These are phyloP conservation scores for Tolypocladium guangdongense DNA, from an alignment of 2,329 filamentous ascomycete species.

Conservation along the genomic window DNA sequence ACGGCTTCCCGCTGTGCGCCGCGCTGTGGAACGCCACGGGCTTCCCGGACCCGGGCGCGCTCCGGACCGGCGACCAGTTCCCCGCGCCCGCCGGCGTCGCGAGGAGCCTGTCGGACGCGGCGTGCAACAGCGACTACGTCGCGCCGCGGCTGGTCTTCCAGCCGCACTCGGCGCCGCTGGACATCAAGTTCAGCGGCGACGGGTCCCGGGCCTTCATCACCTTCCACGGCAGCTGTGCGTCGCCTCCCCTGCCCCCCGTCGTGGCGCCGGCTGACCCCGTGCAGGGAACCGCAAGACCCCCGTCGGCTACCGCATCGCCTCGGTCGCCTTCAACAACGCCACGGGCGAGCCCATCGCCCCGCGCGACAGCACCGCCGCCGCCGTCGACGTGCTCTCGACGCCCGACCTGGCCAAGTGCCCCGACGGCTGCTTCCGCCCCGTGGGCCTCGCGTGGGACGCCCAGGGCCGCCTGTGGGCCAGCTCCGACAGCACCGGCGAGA, in stretches of 20 bases:
- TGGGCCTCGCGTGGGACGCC: constrained; percentile 41
- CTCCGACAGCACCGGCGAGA: constrained; percentile 53
- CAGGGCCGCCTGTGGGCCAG: constrained; percentile 49
- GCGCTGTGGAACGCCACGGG: constrained; percentile 47
- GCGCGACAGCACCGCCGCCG: constrained; percentile 32
- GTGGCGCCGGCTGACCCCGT: neutral
- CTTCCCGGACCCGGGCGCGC: constrained; percentile 26
- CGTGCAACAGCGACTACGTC: constrained; percentile 31
- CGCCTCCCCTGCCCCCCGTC: neutral
- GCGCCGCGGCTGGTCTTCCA: constrained; percentile 45
- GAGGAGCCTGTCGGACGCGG: constrained; percentile 28
- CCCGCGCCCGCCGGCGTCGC: constrained; percentile 18
- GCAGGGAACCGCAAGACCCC: constrained; percentile 31
- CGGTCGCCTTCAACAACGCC: constrained; percentile 24
- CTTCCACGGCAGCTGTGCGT: constrained; percentile 61
- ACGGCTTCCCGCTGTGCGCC: constrained; percentile 62
- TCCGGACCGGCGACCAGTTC: constrained; percentile 41
- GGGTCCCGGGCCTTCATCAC: constrained; percentile 52
- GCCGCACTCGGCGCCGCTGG: constrained; percentile 61
- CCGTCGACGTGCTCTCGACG: constrained; percentile 45
- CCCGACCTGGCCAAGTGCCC: constrained; percentile 41
- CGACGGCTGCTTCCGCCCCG: constrained; percentile 49
- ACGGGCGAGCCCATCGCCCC: constrained; percentile 29
- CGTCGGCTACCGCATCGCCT: constrained; percentile 34
- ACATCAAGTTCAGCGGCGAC: constrained; percentile 53